phyloP scores from a whole-genome alignment of 2,329 filamentous ascomycete species.

The Leptographium procerum region DNA sequence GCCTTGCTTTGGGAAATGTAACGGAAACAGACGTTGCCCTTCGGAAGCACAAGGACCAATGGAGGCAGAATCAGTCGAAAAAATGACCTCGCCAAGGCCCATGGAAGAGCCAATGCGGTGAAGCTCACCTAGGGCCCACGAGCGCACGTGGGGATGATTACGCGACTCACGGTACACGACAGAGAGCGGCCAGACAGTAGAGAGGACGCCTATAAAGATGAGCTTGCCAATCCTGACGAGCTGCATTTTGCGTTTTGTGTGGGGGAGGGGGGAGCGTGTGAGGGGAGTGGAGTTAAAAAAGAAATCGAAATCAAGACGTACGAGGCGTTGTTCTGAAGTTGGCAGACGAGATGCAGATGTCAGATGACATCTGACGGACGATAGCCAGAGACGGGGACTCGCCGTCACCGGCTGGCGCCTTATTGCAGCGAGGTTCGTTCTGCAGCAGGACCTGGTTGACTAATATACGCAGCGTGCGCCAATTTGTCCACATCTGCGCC shows the following conservation, averaged over 20 bases:
- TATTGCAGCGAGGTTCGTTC: background rate
- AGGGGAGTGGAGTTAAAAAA: too few relatives aligned
- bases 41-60: too few relatives aligned
- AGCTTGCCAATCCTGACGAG: background rate
- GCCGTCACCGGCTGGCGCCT: too few relatives aligned
- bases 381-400: background rate
- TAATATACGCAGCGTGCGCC: background rate
- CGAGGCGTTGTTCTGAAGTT: background rate
- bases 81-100: background rate
- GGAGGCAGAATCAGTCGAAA: background rate
- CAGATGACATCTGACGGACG: background rate
- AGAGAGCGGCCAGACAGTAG: background rate
- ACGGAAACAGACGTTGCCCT: too few relatives aligned
- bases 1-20: too few relatives aligned
- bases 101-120: background rate
- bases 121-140: background rate
- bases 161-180: background rate
- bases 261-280: too few relatives aligned
- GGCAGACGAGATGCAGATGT: background rate
- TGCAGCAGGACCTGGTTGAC: background rate
- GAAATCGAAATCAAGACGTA: background rate
- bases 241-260: background rate
- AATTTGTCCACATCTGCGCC: background rate
- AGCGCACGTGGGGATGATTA: background rate
- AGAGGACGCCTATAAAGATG: background rate